Base-by-base conservation (phyloP, 192 early-diverging fungal genomes). In the Coemansia sp. region DNA sequence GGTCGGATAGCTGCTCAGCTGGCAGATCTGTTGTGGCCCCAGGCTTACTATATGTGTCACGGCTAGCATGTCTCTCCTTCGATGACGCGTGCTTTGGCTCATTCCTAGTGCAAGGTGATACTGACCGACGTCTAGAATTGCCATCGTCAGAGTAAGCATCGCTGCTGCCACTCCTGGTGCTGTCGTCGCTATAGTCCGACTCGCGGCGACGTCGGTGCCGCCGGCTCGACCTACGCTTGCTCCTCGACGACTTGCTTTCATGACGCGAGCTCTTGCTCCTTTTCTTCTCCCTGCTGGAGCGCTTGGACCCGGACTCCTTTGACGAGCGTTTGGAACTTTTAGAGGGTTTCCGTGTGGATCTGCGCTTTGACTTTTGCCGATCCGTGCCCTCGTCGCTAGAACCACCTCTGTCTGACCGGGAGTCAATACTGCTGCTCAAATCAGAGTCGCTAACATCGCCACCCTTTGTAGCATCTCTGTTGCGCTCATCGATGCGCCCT, bases 251-350 rank as follows among this genome's bases (percentile, higher is more conserved):
- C 35, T 24, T 60, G 59, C 36, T 51, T 24, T 42, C 46, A 17
- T 59, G 72, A 11, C 61, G 65, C 16, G 72, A 67, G 14, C 64
- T 72, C 44, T 66, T 72, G 37, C 40, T 54, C 33, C 67, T 70
- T 7, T 70, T 73, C 54, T 77, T 76, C 6, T 60, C 70, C 21
- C 39, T 75, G 73, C 31, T 72, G 65, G 36, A 69, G 73, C 6
- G 72, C 65, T 14, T 44, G 27, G 53, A 54, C 53, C 60, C 27
- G 48, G 75, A 66, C 62, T 72, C 67, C 61, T 62, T 56, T 19
- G 63, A 60, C 11, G 50, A 61, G 34, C 59, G 34, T 9, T 63
- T 60, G 19, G 27, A 42, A 4, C 37, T 68, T 11, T 63, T 69
- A 4, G 70, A 66, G 19, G 27, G 64, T 40, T 27, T 35, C 29